A percentile compares a stretch with the other conserved stretches of the same genome.
These are phyloP conservation scores for Cadophora sp. DNA, from an alignment of 2,329 filamentous ascomycete species.

Conservation along the genomic window DNA sequence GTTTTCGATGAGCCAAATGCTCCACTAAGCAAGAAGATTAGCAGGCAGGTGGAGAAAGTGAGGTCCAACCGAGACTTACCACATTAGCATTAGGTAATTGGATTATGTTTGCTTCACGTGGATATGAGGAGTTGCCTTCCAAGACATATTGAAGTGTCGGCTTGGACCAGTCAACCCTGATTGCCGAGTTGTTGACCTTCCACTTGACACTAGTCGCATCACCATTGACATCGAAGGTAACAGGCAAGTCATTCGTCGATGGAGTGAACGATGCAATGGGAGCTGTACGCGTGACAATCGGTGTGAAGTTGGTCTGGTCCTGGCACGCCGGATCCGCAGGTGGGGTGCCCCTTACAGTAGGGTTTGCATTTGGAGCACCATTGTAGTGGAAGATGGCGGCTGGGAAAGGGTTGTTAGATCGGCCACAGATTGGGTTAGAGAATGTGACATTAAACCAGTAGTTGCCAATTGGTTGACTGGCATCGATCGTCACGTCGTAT, in stretches of 20 bases:
- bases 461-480: slow-evolving; percentile 49
- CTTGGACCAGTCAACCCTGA: slow-evolving; percentile 50
- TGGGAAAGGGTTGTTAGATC: slow-evolving; percentile 27
- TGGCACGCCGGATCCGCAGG: slow-evolving; percentile 12
- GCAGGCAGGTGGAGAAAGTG: not conserved
- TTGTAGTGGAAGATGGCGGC: slow-evolving; percentile 27
- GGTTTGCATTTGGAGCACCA: slow-evolving; percentile 18
- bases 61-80: not conserved
- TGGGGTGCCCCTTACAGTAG: slow-evolving; percentile 2
- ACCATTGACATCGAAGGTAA: not conserved
- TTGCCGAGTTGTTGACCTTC: slow-evolving; percentile 29
- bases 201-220: slow-evolving; percentile 5
- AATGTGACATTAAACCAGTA: slow-evolving; percentile 54
- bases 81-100: slow-evolving; percentile 25
- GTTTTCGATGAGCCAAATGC: slow-evolving; percentile 12
- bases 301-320: slow-evolving; percentile 21
- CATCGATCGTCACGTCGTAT: slow-evolving; percentile 51
- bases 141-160: slow-evolving; percentile 47
- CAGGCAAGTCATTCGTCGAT: not conserved
- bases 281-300: slow-evolving; percentile 15
- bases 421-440: slow-evolving; percentile 18
- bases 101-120: slow-evolving; percentile 14
- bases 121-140: not conserved
- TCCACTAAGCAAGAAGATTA: not conserved
- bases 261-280: slow-evolving; percentile 8